Base-by-base conservation (phyloP, 306 rosid genomes). In the Trifolium repens region DNA sequence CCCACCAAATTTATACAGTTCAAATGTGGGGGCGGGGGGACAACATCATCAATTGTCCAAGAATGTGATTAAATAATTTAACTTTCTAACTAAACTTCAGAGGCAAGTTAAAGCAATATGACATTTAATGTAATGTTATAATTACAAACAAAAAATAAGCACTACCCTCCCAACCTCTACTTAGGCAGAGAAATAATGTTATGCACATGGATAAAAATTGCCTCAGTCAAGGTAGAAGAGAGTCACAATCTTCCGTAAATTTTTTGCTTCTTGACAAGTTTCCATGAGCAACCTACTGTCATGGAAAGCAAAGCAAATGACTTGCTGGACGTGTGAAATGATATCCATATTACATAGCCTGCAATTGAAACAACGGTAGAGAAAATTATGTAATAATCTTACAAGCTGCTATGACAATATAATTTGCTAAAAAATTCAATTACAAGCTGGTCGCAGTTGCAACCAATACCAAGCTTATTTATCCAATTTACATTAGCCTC, bases 211-310 rank as follows among this genome's bases (percentile, higher is more conserved):
- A 73, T 64, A 50, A 81, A 67, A 76, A 24, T 22, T 66, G 74
- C 50, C 67, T 85, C 78, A 92, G 81, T 96, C 99, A 66, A 96
- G 87, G 87, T 96, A 96, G 83, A 96, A 96, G 66, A 96, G 97
- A 14, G 99, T 96, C 77, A 96, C 99, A 62, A 96, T 96, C 86
- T 96, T 96, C 24, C 99, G 87, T 55, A 96, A 78, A 83, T 89
- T 89, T 86, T 90, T 92, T 3, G 99, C 99, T 81, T 96, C 99
- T 81, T 87, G 99, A 87, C 99, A 96, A 63, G 99, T 96, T 89
- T 96, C 98, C 99, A 96, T 92, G 61, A 96, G 96, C 91, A 96
- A 86, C 84, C 83, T 87, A 85, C 98, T 92, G 68, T 96, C 99
- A 77, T 96, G 99, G 81, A 96, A 96, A 12, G 97, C 99, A 80